Percentiles rank a stretch among this genome's conserved stretches.
Conservation (phyloP, 75 land plant genomes). For the Pinus tabuliformis region DNA sequence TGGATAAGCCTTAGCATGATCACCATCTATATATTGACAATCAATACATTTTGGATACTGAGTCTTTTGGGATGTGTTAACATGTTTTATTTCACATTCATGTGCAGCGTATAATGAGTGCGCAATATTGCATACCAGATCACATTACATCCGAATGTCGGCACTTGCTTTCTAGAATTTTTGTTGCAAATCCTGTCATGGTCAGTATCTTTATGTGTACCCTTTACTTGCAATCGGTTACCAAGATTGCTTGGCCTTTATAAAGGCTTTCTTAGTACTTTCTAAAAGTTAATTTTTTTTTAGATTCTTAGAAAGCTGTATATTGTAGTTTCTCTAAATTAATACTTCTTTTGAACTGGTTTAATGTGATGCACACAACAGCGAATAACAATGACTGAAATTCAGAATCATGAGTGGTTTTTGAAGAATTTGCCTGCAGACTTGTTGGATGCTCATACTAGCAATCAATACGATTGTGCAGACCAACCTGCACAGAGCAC, state of each 20-base stretch:
- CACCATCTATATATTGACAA: too few species aligned
- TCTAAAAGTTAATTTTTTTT: not conserved
- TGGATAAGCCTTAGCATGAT: too few species aligned
- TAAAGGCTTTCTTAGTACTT: not conserved
- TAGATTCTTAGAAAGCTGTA: not conserved
- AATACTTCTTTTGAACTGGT: not conserved
- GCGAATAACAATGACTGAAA: conserved; percentile 83
- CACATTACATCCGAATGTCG: conserved; percentile 51
- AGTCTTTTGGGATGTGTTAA: too few species aligned
- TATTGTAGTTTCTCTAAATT: not conserved
- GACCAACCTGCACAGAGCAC: conserved; percentile 70
- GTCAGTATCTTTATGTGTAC: not conserved
- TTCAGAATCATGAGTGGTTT: conserved; percentile 84
- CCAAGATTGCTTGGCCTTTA: not conserved
- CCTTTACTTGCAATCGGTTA: not conserved
- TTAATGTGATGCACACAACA: conserved; percentile 13
- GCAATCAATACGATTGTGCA: conserved; percentile 55
- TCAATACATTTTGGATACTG: too few species aligned
- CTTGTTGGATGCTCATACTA: conserved; percentile 54
- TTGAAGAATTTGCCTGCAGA: conserved; percentile 81
- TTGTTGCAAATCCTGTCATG: conserved; percentile 56
- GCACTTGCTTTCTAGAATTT: conserved; percentile 54
- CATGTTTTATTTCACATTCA: too few species aligned
- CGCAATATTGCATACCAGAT: conserved; percentile 64
- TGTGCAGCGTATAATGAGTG: conserved; percentile 53